Percentiles rank a stretch among this genome's conserved stretches.
Conservation (phyloP, 1,284 basidiomycete species). For the Somion occarium region DNA sequence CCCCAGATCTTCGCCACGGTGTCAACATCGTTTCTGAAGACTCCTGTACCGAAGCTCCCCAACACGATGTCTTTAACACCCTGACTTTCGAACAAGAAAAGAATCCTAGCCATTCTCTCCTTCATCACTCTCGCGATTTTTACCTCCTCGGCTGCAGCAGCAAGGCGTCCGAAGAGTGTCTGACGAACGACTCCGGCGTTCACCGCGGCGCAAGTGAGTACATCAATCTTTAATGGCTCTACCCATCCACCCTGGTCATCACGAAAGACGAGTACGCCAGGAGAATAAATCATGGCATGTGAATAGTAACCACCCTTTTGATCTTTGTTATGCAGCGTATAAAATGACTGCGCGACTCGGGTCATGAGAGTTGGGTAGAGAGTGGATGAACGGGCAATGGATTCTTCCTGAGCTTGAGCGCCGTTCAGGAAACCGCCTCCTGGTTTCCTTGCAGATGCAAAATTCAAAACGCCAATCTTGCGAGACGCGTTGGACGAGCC, state of each 20-base stretch:
- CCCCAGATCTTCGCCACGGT: constrained; percentile 33
- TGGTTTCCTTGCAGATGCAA: constrained; percentile 64
- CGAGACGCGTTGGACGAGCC: constrained; percentile 14
- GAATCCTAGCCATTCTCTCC: constrained; percentile 62
- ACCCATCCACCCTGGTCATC: constrained; percentile 51
- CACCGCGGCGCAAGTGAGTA: constrained; percentile 64
- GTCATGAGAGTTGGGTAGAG: constrained; percentile 57
- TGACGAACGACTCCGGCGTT: constrained; percentile 56
- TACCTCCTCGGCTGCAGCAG: constrained; percentile 38
- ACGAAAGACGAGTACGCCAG: constrained; percentile 50
- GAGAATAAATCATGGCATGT: constrained; percentile 66
- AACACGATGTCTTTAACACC: constrained; percentile 55
- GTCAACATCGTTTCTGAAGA: constrained; percentile 57
- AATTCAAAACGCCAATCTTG: constrained; percentile 59
- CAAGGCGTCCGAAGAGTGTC: constrained; percentile 26
- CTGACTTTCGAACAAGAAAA: constrained; percentile 58
- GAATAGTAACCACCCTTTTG: constrained; percentile 53
- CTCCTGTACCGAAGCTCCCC: constrained; percentile 72
- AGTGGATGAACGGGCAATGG: constrained; percentile 63
- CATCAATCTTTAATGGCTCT: constrained; percentile 50
- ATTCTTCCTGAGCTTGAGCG: constrained; percentile 69
- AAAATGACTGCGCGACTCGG: constrained; percentile 47
- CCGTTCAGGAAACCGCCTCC: constrained; percentile 67
- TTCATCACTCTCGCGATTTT: constrained; percentile 54
- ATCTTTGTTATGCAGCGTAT: constrained; percentile 47